Base-by-base conservation (phyloP, 2,329 filamentous ascomycete genomes). In the Venturia nashicola region DNA sequence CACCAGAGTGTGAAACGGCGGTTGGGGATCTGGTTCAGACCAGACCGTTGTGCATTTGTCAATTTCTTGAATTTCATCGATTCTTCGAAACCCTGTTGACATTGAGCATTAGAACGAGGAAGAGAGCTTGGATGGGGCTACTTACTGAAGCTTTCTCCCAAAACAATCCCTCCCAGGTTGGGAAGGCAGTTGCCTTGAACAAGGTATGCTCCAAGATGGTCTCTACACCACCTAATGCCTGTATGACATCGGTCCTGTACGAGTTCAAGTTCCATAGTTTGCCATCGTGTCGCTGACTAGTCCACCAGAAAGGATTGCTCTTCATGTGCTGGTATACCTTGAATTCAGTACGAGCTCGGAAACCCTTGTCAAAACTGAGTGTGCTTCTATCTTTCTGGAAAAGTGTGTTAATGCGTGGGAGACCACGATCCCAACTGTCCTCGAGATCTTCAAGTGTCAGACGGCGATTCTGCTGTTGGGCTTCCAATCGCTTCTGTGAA, bases 281-380 rank as follows among this genome's bases (percentile, higher is more conserved):
- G 72, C 94, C 94, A 71, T 99, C 94, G 71, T 99, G 95, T 46
- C 94, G 83, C 75, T 97, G 93, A 71, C 90, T 96, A 4, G 94
- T 99, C 94, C 94, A 99, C 91, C 92, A 97, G 81, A 97, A 97
- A 0, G 94, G 94, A 73, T 97, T 97, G 77, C 89, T 95, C 84
- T 96, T 97, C 93, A 99, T 97, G 66, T 97, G 81, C 75, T 97
- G 93, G 73, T 97, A 99, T 39, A 94, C 87, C 81, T 99, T 99
- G 81, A 99, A 99, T 74, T 99, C 94, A 12, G 93, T 91, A 63
- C 94, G 84, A 16, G 92, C 87, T 69, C 94, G 88, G 86, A 97
- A 99, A 63, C 94, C 94, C 78, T 99, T 99, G 79, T 99, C 94
- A 72, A 99, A 99, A 71, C 91, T 96, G 67, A 99, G 82, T 0